Percentiles rank a stretch among this genome's conserved stretches.
Evolutionary conservation across 805 yeast genomes (phyloP).

Genomic region (Starmerella etchellsii): DNA sequence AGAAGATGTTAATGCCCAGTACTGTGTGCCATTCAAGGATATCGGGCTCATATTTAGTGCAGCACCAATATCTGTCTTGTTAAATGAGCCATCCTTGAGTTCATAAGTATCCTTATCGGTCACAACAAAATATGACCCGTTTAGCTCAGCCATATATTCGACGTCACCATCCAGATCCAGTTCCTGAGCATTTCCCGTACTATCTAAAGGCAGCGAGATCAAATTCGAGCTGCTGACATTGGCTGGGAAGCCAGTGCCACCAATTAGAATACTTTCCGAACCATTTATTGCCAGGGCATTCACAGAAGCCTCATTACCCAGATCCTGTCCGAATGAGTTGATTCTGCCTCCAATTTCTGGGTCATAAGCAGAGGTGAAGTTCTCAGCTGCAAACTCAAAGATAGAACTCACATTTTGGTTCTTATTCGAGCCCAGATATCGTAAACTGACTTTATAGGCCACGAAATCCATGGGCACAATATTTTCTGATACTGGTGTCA

Average conservation of each 20-base stretch:
- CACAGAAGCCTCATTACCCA: conserved; percentile 34
- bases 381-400: conserved; percentile 65
- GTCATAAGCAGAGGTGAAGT: conserved; percentile 37
- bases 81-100: not conserved
- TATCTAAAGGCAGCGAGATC: conserved; percentile 1
- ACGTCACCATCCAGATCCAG: conserved; percentile 27
- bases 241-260: conserved; percentile 35
- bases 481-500: conserved; percentile 19
- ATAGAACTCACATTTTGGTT: conserved; percentile 33
- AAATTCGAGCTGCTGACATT: conserved; percentile 8
- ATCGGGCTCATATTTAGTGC: conserved; percentile 15
- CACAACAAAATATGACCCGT: conserved; percentile 25
- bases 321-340: conserved; percentile 26
- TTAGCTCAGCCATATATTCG: conserved; percentile 37
- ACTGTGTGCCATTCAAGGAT: conserved; percentile 20
- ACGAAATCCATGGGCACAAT: conserved; percentile 41
- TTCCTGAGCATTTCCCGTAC: not conserved
- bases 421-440: conserved; percentile 28
- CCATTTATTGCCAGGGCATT: conserved; percentile 26
- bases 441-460: conserved; percentile 51
- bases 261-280: conserved; percentile 30
- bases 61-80: conserved; percentile 15
- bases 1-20: conserved; percentile 22
- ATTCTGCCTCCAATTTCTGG: conserved; percentile 40
- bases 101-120: conserved; percentile 1